Evolutionary conservation across 1,284 basidiomycete species (phyloP).

Genomic region (Somion occarium): DNA sequence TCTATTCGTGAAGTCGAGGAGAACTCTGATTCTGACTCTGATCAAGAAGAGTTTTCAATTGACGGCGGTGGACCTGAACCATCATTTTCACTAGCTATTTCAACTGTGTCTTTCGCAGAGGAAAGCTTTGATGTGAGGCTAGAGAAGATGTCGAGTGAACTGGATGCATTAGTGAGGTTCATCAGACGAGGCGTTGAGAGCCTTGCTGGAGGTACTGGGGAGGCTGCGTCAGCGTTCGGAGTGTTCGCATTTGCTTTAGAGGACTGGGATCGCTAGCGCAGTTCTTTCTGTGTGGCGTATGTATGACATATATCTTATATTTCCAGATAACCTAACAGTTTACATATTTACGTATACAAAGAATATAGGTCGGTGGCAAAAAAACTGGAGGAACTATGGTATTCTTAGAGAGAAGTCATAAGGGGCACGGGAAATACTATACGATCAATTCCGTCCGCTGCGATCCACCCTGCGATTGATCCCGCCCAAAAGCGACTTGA

Average conservation of each 20-base stretch:
- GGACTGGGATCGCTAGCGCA: conserved; percentile 68
- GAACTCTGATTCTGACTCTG: conserved; percentile 31
- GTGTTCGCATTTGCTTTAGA: conserved; percentile 74
- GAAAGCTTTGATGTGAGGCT: conserved; percentile 45
- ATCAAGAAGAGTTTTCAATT: conserved; percentile 22
- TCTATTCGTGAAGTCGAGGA: conserved; percentile 23
- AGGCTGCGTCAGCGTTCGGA: conserved; percentile 60
- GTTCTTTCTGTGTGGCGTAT: no score
- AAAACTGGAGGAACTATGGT: no score
- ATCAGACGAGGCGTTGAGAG: conserved; percentile 62
- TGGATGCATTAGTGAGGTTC: conserved; percentile 68
- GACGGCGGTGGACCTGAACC: conserved; percentile 27
- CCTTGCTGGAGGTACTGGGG: conserved; percentile 47
- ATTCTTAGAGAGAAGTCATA: no score
- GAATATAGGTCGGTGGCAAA: no score
- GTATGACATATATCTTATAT: no score
- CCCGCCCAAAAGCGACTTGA: conserved; percentile 55
- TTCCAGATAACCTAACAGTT: no score
- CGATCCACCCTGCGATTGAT: conserved; percentile 51
- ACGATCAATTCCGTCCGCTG: conserved; percentile 23
- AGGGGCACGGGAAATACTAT: no score
- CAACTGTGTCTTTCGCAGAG: conserved; percentile 29
- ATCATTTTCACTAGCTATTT: conserved; percentile 42
- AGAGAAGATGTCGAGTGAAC: conserved; percentile 59
- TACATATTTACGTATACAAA: no score